Percentiles rank a stretch among this genome's conserved stretches.
These are phyloP conservation scores for Phytophthora capsici DNA, from an alignment of 352 stramenopile genomes.

Conservation along the genomic window DNA sequence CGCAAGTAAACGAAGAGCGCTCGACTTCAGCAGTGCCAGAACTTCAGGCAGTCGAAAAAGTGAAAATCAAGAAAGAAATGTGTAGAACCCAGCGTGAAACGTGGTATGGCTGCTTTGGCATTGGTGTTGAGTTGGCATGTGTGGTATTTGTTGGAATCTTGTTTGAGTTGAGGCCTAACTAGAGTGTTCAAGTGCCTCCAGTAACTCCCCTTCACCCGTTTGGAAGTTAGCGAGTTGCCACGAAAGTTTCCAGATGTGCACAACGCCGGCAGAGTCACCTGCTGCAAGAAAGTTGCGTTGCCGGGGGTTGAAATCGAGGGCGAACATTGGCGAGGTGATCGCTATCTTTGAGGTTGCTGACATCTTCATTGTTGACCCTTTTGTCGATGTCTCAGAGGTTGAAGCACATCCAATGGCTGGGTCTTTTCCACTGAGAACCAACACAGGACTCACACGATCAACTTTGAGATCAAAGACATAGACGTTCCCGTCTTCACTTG, in stretches of 20 bases:
- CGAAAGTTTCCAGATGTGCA: conserved; percentile 87
- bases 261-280: conserved; percentile 62
- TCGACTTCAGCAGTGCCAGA: background rate
- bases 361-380: conserved; percentile 1
- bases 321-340: conserved; percentile 52
- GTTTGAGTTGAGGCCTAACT: conserved; percentile 14
- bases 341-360: conserved; percentile 19
- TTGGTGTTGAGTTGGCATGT: too few relatives aligned
- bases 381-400: conserved; percentile 3
- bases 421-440: conserved; percentile 53
- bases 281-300: conserved; percentile 87
- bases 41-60: conserved; percentile 6
- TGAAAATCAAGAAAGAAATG: conserved; percentile 17
- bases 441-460: conserved; percentile 50
- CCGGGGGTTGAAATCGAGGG: conserved; percentile 80
- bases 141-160: conserved; percentile 13
- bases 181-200: conserved; percentile 49
- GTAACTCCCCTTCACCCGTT: conserved; percentile 60
- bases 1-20: conserved; percentile 55
- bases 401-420: conserved; percentile 14
- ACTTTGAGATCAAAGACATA: conserved; percentile 82
- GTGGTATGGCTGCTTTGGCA: conserved; percentile 10
- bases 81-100: conserved; percentile 17
- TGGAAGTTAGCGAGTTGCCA: conserved; percentile 86
- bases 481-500: conserved; percentile 72